Conservation (phyloP, 2,329 filamentous ascomycete genomes). For the Apiospora arundinis region DNA sequence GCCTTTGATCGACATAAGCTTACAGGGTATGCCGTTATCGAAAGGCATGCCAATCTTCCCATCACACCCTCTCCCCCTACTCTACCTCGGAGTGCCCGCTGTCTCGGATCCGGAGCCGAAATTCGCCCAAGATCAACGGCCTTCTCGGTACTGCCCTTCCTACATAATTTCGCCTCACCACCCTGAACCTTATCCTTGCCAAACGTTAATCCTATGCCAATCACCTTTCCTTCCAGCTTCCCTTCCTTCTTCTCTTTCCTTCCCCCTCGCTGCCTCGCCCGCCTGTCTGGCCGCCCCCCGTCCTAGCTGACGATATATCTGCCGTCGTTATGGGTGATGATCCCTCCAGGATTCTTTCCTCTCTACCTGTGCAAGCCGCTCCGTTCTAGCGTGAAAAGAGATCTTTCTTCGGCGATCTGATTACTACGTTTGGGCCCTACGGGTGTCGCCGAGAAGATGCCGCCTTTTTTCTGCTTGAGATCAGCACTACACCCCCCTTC, state of each 20-base stretch:
- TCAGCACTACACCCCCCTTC: background rate
- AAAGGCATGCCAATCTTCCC: background rate
- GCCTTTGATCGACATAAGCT: slow-evolving; percentile 2
- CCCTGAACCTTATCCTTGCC: slow-evolving; percentile 16
- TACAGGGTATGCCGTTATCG: background rate
- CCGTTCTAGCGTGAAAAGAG: background rate
- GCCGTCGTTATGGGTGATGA: background rate
- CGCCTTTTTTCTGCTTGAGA: background rate
- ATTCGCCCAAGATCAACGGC: background rate
- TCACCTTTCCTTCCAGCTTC: background rate
- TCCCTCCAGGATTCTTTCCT: background rate
- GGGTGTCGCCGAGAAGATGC: slow-evolving; percentile 18
- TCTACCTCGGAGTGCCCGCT: background rate
- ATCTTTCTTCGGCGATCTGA: background rate
- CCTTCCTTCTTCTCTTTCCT: background rate
- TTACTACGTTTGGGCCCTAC: slow-evolving; percentile 16
- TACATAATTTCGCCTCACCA: slow-evolving; percentile 14
- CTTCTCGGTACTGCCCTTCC: slow-evolving; percentile 12
- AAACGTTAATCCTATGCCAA: slow-evolving; percentile 5
- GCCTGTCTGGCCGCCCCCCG: background rate
- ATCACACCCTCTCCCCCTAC: background rate
- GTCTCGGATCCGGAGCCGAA: slow-evolving; percentile 12
- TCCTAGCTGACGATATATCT: background rate
- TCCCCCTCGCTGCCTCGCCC: background rate
- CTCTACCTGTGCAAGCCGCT: background rate